A percentile compares a stretch with the other conserved stretches of the same genome.
Evolutionary conservation across 202 grass and related monocot genomes (phyloP).

Genomic region (Schoenoplectus tabernaemontani): DNA sequence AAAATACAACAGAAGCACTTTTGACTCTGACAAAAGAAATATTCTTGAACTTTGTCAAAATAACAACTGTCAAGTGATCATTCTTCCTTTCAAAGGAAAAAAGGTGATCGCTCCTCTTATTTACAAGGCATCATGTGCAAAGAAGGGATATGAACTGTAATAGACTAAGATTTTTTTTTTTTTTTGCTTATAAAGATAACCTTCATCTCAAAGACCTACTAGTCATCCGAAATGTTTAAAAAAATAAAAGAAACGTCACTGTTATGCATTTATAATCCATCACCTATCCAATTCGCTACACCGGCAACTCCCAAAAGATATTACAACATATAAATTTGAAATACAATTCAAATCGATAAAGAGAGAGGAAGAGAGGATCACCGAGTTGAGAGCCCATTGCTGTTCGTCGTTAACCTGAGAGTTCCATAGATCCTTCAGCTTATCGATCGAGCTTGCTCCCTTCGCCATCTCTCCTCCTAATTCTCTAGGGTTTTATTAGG

Average conservation of each 20-base stretch:
- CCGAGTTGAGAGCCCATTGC: conserved; percentile 41
- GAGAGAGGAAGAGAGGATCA: conserved; percentile 8
- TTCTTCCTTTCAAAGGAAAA: too few species aligned
- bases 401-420: conserved; percentile 59
- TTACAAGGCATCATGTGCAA: not conserved
- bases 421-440: conserved; percentile 36
- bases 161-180: not conserved
- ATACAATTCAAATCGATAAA: not conserved
- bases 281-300: not conserved
- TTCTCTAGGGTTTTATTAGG: not conserved
- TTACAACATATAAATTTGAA: not conserved
- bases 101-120: too few species aligned
- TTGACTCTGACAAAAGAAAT: not conserved
- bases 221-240: not conserved
- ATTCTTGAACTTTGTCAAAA: not conserved
- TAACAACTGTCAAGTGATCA: too few species aligned
- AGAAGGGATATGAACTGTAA: not conserved
- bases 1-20: not conserved
- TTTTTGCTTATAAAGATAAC: not conserved
- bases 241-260: not conserved
- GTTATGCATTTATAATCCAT: not conserved
- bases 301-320: not conserved
- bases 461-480: conserved; percentile 19
- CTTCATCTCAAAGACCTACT: not conserved
- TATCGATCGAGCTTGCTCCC: conserved; percentile 21